A percentile compares a stretch with the other conserved stretches of the same genome.
These are phyloP conservation scores for Adiantum capillusveneris DNA, from an alignment of 75 land plant species.

Conservation along the genomic window DNA sequence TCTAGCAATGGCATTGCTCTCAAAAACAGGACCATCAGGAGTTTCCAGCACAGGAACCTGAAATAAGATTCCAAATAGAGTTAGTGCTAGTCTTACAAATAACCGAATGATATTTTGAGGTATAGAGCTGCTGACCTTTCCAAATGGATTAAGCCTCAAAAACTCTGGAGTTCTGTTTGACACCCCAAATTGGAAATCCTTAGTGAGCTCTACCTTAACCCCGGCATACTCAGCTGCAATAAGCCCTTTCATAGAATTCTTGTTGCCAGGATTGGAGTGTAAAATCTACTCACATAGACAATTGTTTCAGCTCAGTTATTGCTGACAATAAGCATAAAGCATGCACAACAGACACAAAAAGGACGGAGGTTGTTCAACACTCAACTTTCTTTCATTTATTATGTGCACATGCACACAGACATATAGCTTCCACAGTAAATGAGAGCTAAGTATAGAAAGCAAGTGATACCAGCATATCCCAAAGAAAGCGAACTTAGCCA, in stretches of 20 bases:
- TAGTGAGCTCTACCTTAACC: slow-evolving; percentile 43
- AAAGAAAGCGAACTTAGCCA: too few species aligned
- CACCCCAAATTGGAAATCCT: slow-evolving; percentile 81
- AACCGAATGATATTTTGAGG: neutral
- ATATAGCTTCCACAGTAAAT: too few species aligned
- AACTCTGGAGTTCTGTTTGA: slow-evolving; percentile 81
- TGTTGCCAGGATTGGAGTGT: slow-evolving; percentile 46
- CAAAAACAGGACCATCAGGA: slow-evolving; percentile 84
- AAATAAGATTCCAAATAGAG: neutral
- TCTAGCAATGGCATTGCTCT: slow-evolving; percentile 95
- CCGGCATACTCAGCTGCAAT: slow-evolving; percentile 83
- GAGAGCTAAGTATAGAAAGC: too few species aligned
- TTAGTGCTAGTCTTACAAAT: neutral
- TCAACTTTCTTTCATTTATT: too few species aligned
- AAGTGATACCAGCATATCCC: too few species aligned
- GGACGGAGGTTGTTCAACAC: too few species aligned
- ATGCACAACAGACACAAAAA: too few species aligned
- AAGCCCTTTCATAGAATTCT: slow-evolving; percentile 66
- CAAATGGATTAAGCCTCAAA: slow-evolving; percentile 84
- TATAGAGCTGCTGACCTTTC: slow-evolving; percentile 52
- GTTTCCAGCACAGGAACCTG: slow-evolving; percentile 92
- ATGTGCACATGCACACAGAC: too few species aligned
- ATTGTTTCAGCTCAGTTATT: too few species aligned
- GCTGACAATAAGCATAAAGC: too few species aligned
- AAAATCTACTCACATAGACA: too few species aligned